Evolutionary conservation across 1,284 basidiomycete genomes (phyloP).

Genomic region (Thelephora terrestris): DNA sequence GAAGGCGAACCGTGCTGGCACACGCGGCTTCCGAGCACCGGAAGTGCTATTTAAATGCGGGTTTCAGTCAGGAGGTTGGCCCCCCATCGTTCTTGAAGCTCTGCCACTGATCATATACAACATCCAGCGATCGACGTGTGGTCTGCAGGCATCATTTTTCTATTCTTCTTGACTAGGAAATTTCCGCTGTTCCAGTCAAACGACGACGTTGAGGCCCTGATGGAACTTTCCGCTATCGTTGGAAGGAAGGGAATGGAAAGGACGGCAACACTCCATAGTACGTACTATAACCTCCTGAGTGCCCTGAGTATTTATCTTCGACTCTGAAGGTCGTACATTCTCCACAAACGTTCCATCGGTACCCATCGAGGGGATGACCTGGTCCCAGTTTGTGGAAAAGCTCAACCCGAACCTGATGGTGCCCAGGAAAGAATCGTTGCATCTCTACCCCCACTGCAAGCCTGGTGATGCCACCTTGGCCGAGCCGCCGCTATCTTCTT

Average conservation of each 20-base stretch:
- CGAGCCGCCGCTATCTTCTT: constrained; percentile 24
- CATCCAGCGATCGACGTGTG: constrained; percentile 86
- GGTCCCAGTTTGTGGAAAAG: constrained; percentile 64
- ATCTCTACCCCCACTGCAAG: constrained; percentile 41
- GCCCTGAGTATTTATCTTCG: not conserved
- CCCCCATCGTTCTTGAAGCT: constrained; percentile 1
- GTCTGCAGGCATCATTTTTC: constrained; percentile 88
- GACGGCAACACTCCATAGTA: constrained; percentile 85
- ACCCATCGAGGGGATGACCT: constrained; percentile 51
- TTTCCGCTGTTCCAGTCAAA: constrained; percentile 94
- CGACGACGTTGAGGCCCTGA: constrained; percentile 91
- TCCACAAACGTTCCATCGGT: constrained; percentile 77
- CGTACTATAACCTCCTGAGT: constrained; percentile 21
- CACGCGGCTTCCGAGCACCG: constrained; percentile 92
- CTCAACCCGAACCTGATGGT: constrained; percentile 69
- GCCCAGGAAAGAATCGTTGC: constrained; percentile 39
- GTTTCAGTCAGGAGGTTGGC: constrained; percentile 82
- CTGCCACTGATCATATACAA: constrained; percentile 5
- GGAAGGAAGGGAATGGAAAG: constrained; percentile 81
- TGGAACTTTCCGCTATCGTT: constrained; percentile 89
- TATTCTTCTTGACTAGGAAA: constrained; percentile 88
- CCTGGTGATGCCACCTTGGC: constrained; percentile 10
- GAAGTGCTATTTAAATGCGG: constrained; percentile 95
- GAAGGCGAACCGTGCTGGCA: constrained; percentile 95
- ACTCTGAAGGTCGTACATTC: constrained; percentile 66